phyloP scores from a whole-genome alignment of 106 monocot species.

The Dendrobium catenatum region DNA sequence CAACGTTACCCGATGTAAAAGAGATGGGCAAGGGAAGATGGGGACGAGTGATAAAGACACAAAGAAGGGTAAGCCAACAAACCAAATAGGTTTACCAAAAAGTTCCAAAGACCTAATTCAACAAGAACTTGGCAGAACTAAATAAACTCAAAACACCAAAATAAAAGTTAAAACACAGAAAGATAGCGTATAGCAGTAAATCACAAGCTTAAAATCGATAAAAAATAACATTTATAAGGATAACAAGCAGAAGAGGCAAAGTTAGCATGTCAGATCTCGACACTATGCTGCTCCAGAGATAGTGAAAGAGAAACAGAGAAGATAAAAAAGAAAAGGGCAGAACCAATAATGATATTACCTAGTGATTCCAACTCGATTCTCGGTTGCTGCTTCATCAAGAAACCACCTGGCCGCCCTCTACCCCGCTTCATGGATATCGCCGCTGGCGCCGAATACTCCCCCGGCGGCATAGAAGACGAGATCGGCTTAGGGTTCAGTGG shows the following conservation, averaged over 20 bases:
- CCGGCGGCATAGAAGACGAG: conserved; percentile 53
- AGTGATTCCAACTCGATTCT: conserved; percentile 31
- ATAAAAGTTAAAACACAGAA: background rate
- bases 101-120: background rate
- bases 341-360: conserved; percentile 16
- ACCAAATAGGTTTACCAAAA: background rate
- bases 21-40: background rate
- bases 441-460: conserved; percentile 30
- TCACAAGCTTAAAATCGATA: background rate
- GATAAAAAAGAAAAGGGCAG: background rate
- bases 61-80: background rate
- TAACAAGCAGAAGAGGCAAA: background rate
- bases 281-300: background rate
- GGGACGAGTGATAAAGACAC: background rate
- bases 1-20: background rate
- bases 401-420: conserved; percentile 66
- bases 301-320: background rate
- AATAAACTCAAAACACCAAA: background rate
- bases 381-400: conserved; percentile 34
- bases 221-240: background rate
- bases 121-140: background rate
- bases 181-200: background rate
- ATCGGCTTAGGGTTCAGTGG: conserved; percentile 56
- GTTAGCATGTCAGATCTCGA: background rate
- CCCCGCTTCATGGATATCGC: conserved; percentile 52